Base-by-base conservation (phyloP, 164 flowering plant species). In the Liriodendron chinense region DNA sequence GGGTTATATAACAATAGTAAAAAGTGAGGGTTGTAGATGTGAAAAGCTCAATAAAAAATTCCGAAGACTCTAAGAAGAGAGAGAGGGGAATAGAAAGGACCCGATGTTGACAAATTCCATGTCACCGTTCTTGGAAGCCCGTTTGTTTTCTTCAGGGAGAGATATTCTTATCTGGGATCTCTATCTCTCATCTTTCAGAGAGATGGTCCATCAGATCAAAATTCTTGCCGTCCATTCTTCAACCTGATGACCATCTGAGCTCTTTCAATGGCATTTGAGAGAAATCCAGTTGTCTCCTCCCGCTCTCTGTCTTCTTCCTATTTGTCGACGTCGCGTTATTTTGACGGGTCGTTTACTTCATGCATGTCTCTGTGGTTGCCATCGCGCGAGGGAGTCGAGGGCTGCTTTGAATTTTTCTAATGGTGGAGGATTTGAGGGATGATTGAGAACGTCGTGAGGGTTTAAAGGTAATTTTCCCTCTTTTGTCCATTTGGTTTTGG, bases 71-170 rank as follows among this genome's bases (percentile, higher is more conserved):
- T 26, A 13, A 34, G 47, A 18, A 69, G 71, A 65, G 70, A 71
- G 13, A 47, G 43, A 48, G 43, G 79, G 86, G 80, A 88, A 89
- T 87, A 47, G 86, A 92, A 87, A 67, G 28, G 98, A 93, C 94
- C 93, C 84, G 91, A 93, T 92, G 97, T 93, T 92, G 99, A 96
- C 99, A 96, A 93, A 91, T 93, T 85, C 87, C 82, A 83, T 90
- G 97, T 91, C 97, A 90, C 96, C 92, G 94, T 91, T 92, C 86
- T 87, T 85, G 81, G 94, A 92, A 88, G 94, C 87, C 89, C 93
- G 89, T 88, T 86, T 86, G 93, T 85, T 90, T 87, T 83, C 86
- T 85, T 81, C 86, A n/a, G 69, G 69, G 47, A 67, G 88, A 85
- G 86, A 85, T 89, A 90, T 63, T 91, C 93, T 91, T 89, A 87